A percentile compares a stretch with the other conserved stretches of the same genome.
Evolutionary conservation across 2,329 filamentous ascomycete species (phyloP).

Genomic region (Ophiostoma novo-ulmi): DNA sequence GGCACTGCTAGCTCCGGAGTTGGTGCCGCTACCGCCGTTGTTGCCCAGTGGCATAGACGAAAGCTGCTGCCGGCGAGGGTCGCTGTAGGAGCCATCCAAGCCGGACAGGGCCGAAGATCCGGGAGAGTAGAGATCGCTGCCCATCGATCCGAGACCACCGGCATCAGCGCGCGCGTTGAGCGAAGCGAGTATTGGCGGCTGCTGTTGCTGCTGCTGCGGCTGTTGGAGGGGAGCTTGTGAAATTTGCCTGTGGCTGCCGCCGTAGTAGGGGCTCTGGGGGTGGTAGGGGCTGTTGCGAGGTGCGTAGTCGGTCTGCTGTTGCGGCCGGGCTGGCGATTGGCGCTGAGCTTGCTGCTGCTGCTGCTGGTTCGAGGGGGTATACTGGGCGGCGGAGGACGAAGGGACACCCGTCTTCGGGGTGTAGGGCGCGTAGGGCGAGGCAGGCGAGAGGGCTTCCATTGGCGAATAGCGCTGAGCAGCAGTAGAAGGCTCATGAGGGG

Average conservation of each 20-base stretch:
- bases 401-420: constrained; percentile 49
- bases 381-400: constrained; percentile 40
- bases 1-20: constrained; percentile 9
- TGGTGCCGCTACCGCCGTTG: constrained; percentile 16
- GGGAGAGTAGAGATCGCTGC: constrained; percentile 55
- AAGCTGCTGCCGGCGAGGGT: constrained; percentile 44
- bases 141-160: constrained; percentile 51
- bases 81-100: constrained; percentile 61
- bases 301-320: constrained; percentile 47
- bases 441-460: constrained; percentile 82
- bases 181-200: constrained; percentile 57
- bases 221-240: constrained; percentile 22
- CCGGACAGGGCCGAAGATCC: constrained; percentile 61
- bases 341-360: constrained; percentile 41
- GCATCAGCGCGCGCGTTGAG: constrained; percentile 55
- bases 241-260: constrained; percentile 41
- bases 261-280: constrained; percentile 53
- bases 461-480: constrained; percentile 91
- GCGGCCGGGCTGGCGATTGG: constrained; percentile 71
- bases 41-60: constrained; percentile 30
- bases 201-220: constrained; percentile 50
- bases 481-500: constrained; percentile 69
- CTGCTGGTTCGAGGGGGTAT: constrained; percentile 21
- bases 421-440: constrained; percentile 69
- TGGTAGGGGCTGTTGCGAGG: constrained; percentile 35